Conservation (phyloP, 164 flowering plant genomes). For the Vitis riparia region DNA sequence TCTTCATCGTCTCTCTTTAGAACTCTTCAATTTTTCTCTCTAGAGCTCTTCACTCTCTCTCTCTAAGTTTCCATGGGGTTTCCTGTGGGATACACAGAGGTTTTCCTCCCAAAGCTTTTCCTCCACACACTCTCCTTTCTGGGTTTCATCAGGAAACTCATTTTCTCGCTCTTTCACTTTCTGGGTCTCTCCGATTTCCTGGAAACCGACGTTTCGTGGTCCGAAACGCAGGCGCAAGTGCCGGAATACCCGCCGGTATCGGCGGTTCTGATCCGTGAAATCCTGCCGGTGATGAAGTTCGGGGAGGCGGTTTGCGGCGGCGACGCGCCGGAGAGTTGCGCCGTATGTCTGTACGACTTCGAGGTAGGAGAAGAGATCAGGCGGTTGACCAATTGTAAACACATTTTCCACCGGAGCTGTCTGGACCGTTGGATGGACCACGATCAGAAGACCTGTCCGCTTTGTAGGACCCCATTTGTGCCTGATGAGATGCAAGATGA, state of each 20-base stretch:
- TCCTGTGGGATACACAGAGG: conserved; percentile 81
- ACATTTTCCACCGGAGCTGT: conserved; percentile 78
- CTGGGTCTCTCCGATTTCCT: conserved; percentile 68
- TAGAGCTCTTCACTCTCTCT: background rate
- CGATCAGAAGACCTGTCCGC: conserved; percentile 87
- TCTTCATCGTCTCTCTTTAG: background rate
- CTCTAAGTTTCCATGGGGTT: conserved; percentile 60
- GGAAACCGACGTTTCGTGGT: conserved; percentile 44
- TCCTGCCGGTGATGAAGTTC: conserved; percentile 68
- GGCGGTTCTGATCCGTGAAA: conserved; percentile 67
- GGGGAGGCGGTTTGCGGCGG: conserved; percentile 27
- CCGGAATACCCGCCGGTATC: conserved; percentile 52
- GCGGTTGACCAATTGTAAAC: conserved; percentile 68
- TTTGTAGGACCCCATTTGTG: conserved; percentile 69
- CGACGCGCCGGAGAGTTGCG: conserved; percentile 62
- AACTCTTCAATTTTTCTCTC: background rate
- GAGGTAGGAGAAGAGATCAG: conserved; percentile 69
- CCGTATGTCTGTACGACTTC: conserved; percentile 82
- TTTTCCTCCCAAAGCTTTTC: conserved; percentile 66
- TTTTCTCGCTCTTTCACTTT: conserved; percentile 38
- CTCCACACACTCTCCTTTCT: conserved; percentile 56
- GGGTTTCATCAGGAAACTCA: conserved; percentile 47
- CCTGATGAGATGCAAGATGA: conserved; percentile 55
- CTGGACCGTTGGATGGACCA: conserved; percentile 92
- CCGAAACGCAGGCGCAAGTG: conserved; percentile 16